phyloP scores from a whole-genome alignment of 2,329 filamentous ascomycete genomes.

The Mycosphaerella arachidis region DNA sequence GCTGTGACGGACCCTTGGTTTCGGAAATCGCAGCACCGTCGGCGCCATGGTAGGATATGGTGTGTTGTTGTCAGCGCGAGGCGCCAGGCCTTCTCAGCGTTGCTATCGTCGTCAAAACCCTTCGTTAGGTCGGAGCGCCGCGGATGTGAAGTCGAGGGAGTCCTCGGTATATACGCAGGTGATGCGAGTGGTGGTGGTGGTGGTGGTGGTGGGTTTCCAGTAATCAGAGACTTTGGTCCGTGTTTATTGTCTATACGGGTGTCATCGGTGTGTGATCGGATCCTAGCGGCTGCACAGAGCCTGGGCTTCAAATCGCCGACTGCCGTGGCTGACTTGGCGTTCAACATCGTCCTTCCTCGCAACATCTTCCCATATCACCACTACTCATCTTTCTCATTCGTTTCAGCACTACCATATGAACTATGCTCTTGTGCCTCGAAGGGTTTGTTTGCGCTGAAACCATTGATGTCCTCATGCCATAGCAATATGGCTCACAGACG shows the following conservation, averaged over 20 bases:
- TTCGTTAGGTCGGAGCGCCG: neutral
- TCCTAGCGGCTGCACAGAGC: neutral
- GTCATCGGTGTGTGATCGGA: neutral
- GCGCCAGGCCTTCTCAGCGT: neutral
- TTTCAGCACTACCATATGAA: no score
- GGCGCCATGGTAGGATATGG: conserved; percentile 9
- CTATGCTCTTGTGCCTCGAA: no score
- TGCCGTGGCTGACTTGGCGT: neutral
- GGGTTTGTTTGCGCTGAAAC: no score
- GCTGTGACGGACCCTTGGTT: conserved; percentile 3
- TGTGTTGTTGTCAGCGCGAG: neutral
- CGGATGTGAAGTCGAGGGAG: neutral
- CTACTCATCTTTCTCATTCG: no score
- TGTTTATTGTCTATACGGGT: neutral
- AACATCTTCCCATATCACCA: no score
- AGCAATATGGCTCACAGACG: no score
- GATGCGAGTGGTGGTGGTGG: neutral
- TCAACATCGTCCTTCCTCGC: neutral
- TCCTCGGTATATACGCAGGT: neutral
- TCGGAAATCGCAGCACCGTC: conserved; percentile 7
- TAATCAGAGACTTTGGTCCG: neutral
- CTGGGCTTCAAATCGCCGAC: neutral
- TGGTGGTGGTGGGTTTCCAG: neutral
- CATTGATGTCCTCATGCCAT: no score
- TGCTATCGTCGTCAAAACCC: neutral